These are phyloP conservation scores for Pseudogymnoascus sp. DNA, from an alignment of 2,329 filamentous ascomycete genomes.

Conservation along the genomic window DNA sequence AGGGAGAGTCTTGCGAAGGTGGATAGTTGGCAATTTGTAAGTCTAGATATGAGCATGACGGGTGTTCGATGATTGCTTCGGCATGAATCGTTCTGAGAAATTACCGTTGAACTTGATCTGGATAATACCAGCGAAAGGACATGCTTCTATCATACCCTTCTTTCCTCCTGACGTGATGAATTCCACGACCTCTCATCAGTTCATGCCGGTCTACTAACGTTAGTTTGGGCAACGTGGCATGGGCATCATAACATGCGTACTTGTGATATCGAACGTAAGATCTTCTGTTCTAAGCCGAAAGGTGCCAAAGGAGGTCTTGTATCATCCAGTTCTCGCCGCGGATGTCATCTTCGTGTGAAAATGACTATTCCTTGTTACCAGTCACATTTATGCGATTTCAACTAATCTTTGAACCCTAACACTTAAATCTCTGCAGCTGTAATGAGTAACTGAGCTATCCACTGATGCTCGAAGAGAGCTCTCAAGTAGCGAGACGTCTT, in stretches of 20 bases:
- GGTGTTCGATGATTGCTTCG: constrained; percentile 11
- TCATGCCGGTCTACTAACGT: neutral
- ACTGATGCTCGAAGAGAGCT: no score
- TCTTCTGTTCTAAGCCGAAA: neutral
- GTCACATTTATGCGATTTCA: no score
- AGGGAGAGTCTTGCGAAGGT: neutral
- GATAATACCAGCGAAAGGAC: constrained; percentile 9
- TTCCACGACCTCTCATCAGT: neutral
- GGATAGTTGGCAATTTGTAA: neutral
- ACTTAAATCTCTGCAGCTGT: no score
- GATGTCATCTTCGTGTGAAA: neutral
- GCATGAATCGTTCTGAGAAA: constrained; percentile 10
- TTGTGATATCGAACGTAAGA: neutral
- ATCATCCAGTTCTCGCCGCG: neutral
- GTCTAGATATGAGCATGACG: constrained; percentile 8
- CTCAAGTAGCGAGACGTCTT: no score
- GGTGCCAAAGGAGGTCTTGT: neutral
- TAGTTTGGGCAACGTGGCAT: neutral
- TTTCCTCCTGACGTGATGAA: neutral
- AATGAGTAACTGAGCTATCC: no score
- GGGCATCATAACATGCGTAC: neutral
- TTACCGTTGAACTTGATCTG: constrained; percentile 23
- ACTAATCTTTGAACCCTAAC: no score
- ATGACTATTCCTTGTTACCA: no score
- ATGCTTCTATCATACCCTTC: constrained; percentile 3